Base-by-base conservation (phyloP, 2,329 filamentous ascomycete genomes). In the Ophiocordyceps camponoti-saundersi region DNA sequence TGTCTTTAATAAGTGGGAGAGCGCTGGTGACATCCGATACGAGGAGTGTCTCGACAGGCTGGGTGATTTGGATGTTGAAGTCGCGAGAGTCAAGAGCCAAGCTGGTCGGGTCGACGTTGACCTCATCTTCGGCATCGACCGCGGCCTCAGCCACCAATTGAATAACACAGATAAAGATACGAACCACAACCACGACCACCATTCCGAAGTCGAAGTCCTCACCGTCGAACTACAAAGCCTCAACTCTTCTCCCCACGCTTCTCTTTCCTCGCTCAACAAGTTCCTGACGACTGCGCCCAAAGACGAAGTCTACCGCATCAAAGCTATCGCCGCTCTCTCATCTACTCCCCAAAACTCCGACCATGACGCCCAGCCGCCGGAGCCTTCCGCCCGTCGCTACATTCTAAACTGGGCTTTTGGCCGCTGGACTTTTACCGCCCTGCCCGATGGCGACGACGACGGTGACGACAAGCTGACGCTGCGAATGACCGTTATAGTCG, bases 401-500 rank as follows among this genome's bases (percentile, higher is more conserved):
- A 95, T 98, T 42, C 73, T 98, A 49, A 98, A 98, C 62, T 98
- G 92, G 92, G 92, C 92, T 0, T 98, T 98, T 65, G 88, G 88
- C 1, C 75, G 92, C 29, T 98, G 92, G 90, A 94, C 80, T 0
- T 95, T 90, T 58, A 93, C 88, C 2, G 71, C 76, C 5, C 57
- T 73, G 4, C 57, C 61, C 0, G 59, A 60, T 8, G 57, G 58
- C 1, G 58, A 80, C 60, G 73, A 79, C 58, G 61, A 69, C 52
- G 71, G 77, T 34, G 74, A 74, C 56, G 64, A 69, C 34, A 67
- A 81, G 44, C 62, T 70, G 1, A 64, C 71, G 16, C 61, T 87
- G 52, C 71, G 83, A 46, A 82, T 89, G 77, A 89, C 85, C 0
- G 69, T 90, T 49, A 82, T 90, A 13, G 67, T 86, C 21, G 84